Evolutionary conservation across 768 basidiomycete genomes (phyloP).

Genomic region (Asterophora lycoperdoides): DNA sequence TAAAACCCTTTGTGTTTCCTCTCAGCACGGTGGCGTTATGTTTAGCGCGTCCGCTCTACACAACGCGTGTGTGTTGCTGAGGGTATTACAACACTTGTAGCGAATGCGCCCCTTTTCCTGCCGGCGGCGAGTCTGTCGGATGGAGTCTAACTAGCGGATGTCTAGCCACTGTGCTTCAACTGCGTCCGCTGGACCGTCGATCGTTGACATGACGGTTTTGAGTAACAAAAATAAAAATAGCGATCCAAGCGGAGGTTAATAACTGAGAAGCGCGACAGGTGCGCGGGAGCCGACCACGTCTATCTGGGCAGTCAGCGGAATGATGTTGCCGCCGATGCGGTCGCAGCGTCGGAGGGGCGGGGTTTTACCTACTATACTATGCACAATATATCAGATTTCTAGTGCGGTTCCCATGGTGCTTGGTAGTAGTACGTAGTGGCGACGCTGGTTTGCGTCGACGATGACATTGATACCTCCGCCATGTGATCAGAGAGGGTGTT

Average conservation of each 20-base stretch:
- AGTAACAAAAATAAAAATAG: neutral
- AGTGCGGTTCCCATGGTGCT: neutral
- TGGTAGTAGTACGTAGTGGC: neutral
- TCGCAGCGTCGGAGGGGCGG: neutral
- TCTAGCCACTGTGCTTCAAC: too few species aligned
- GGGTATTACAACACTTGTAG: too few species aligned
- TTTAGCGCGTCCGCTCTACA: too few species aligned
- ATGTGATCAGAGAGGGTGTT: neutral
- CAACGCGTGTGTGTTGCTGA: too few species aligned
- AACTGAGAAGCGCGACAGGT: neutral
- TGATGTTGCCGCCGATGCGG: neutral
- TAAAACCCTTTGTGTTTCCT: too few species aligned
- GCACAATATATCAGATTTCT: neutral
- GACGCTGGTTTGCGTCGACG: neutral
- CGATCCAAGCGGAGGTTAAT: neutral
- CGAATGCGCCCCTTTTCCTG: too few species aligned
- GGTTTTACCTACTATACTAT: conserved; percentile 4
- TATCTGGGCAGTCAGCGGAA: neutral
- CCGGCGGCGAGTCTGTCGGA: too few species aligned
- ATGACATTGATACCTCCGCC: neutral
- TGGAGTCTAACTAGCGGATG: too few species aligned
- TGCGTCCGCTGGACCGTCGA: too few species aligned
- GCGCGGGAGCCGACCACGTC: too few species aligned
- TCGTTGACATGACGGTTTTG: too few species aligned
- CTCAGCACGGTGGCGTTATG: too few species aligned